These are phyloP conservation scores for Penicillium subrubescens DNA, from an alignment of 495 filamentous ascomycete genomes.

Conservation along the genomic window DNA sequence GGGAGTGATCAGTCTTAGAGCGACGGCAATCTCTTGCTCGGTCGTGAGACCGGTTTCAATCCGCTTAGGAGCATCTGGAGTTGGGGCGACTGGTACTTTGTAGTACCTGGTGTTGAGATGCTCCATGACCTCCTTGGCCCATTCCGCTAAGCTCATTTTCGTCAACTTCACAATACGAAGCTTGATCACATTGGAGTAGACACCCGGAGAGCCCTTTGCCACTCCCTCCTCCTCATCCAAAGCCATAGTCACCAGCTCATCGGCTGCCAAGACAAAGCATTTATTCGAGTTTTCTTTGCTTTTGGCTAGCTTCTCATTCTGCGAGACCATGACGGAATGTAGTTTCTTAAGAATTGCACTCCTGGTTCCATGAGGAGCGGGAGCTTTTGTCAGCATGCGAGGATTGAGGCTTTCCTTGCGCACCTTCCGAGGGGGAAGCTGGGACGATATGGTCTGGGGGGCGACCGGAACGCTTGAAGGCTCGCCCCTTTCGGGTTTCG, in stretches of 20 bases:
- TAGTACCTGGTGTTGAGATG: constrained; percentile 49
- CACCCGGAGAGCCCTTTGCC: constrained; percentile 61
- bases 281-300: constrained; percentile 57
- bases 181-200: constrained; percentile 84
- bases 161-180: constrained; percentile 72
- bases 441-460: constrained; percentile 2
- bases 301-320: constrained; percentile 61
- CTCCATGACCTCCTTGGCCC: constrained; percentile 53
- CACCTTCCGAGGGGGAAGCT: constrained; percentile 37
- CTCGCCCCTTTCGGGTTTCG: constrained; percentile 15
- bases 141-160: constrained; percentile 69
- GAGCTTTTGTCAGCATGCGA: constrained; percentile 70
- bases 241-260: constrained; percentile 74
- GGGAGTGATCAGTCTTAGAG: constrained; percentile 59
- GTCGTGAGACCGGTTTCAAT: constrained; percentile 69
- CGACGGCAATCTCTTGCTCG: constrained; percentile 67
- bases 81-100: constrained; percentile 24
- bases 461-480: constrained; percentile 11
- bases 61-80: constrained; percentile 23
- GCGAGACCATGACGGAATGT: constrained; percentile 69
- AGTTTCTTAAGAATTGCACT: constrained; percentile 69
- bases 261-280: constrained; percentile 60
- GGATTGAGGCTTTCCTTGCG: constrained; percentile 70
- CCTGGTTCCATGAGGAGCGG: constrained; percentile 69
- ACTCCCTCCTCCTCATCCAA: constrained; percentile 83